Evolutionary conservation across 352 stramenopile species (phyloP), one percentile per base, ranked within the genome.

Genomic region (Pythium chondricola): DNA sequence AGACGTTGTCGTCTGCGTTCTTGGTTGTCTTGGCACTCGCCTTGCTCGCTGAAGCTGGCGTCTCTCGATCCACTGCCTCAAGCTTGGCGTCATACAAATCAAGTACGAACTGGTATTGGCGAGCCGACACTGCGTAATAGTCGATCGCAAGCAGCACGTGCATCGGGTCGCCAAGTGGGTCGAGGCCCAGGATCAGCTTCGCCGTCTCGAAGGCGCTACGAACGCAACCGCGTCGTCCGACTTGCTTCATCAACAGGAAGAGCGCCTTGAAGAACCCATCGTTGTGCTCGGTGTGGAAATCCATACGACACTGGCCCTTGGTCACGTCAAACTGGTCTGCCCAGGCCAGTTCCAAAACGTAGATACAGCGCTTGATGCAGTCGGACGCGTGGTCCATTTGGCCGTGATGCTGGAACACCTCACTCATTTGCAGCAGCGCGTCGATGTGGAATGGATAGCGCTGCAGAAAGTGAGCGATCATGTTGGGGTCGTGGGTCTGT

Each of bases 361-460:
- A 93, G 59, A 93, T 82, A 49, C 82, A 91, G 17, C 77, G 71
- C 61, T 93, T 91, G 53, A 93, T 91, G 50, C 77, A 89, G 48
- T 93, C 83, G 0, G 71, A 61, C 0, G 83, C 74, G 36, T 93
- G 78, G 31, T 93, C 83, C 74, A 92, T 93, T 43, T 93, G 83
- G 2, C 83, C 83, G 40, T 93, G 83, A 45, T 93, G 83, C 58
- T 93, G 83, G 49, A 88, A 92, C 22, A 93, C 77, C 56, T 92
- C 78, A 42, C 73, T 90, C 77, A 93, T 92, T 47, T 87, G 84
- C 6, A 93, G 65, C 31, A 92, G 59, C 20, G 83, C 80, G 45
- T 92, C 83, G 27, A 92, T 79, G 48, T 93, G 83, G 67, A 85
- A 93, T 38, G 83, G 83, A 26, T 93, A 79, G 8, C 80, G 77